Conservation (phyloP, 345 rosid genomes). For the Psidium guajava region DNA sequence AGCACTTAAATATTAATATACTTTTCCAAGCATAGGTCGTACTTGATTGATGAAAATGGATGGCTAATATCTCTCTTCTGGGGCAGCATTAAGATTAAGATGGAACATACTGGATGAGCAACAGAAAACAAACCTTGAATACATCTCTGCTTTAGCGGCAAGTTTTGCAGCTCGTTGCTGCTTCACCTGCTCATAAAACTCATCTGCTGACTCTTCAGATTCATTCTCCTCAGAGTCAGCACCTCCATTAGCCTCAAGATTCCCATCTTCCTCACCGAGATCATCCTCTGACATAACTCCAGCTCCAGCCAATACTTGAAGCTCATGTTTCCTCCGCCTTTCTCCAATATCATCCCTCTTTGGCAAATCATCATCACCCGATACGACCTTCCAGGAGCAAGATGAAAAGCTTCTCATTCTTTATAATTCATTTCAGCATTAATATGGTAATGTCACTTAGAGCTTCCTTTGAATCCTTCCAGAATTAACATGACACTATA, state of each 20-base stretch:
- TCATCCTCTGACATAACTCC: slow-evolving; percentile 61
- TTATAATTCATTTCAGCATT: neutral
- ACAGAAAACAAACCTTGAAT: slow-evolving; percentile 33
- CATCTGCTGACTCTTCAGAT: slow-evolving; percentile 42
- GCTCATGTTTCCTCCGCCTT: slow-evolving; percentile 80
- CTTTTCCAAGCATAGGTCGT: neutral
- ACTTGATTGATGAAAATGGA: neutral
- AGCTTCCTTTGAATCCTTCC: neutral
- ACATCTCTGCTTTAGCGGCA: slow-evolving; percentile 57
- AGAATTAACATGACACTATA: neutral
- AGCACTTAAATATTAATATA: neutral
- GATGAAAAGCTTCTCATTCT: neutral
- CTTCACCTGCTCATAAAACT: slow-evolving; percentile 52
- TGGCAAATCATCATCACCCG: slow-evolving; percentile 87
- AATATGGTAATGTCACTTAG: neutral
- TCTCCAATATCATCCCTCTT: slow-evolving; percentile 92
- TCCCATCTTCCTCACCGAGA: slow-evolving; percentile 17
- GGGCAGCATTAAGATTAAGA: neutral
- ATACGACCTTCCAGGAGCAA: slow-evolving; percentile 35
- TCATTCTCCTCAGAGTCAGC: slow-evolving; percentile 21
- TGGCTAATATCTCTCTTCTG: neutral
- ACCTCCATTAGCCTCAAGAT: slow-evolving; percentile 12
- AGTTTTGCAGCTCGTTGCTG: slow-evolving; percentile 43
- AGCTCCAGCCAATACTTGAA: slow-evolving; percentile 70
- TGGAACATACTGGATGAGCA: neutral